Conservation (phyloP, 495 filamentous ascomycete genomes). For the Podospora fimiseda region DNA sequence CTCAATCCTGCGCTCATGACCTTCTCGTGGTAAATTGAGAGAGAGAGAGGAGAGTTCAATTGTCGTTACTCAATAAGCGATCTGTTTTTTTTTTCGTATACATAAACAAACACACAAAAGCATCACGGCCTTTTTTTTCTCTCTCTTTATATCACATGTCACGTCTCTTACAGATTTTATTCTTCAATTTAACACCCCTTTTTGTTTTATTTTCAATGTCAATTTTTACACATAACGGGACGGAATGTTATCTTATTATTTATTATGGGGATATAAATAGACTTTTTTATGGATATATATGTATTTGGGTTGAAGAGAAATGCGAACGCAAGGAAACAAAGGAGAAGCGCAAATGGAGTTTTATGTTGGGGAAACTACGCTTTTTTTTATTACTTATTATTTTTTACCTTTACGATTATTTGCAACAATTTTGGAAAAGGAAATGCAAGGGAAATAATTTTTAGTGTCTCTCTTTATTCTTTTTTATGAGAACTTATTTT, state of each 20-base stretch:
- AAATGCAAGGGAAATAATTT: not conserved
- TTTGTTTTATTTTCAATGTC: not conserved
- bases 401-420: not conserved
- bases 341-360: not conserved
- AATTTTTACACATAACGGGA: too few relatives aligned
- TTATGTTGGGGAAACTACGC: not conserved
- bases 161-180: not conserved
- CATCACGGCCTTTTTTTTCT: not conserved
- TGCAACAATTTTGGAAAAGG: not conserved
- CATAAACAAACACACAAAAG: not conserved
- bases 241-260: too few relatives aligned
- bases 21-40: slow-evolving; percentile 59
- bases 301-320: not conserved
- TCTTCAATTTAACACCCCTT: not conserved
- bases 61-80: too few relatives aligned
- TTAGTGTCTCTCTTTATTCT: too few relatives aligned
- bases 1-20: slow-evolving; percentile 77
- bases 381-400: not conserved
- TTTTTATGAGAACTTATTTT: too few relatives aligned
- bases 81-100: not conserved
- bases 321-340: not conserved
- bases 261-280: too few relatives aligned
- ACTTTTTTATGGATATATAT: too few relatives aligned
- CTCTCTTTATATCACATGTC: not conserved
- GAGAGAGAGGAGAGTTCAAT: not conserved